Conservation (phyloP, 2,329 filamentous ascomycete species). For the Akanthomyces lecanii region DNA sequence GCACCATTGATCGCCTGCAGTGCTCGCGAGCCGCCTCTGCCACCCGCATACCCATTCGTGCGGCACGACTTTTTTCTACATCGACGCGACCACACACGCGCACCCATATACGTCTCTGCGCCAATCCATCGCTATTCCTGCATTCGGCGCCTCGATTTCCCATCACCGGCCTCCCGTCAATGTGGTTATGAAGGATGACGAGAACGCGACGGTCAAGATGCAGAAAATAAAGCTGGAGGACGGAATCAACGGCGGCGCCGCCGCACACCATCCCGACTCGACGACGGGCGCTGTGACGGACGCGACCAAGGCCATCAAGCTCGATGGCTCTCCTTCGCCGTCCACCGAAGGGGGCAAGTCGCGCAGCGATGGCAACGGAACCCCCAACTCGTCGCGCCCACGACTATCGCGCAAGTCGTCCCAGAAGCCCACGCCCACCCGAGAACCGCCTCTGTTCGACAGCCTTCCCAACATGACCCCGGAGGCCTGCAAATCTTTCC, state of each 20-base stretch:
- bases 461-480: slow-evolving; percentile 74
- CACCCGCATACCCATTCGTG: background rate
- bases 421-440: slow-evolving; percentile 59
- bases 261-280: background rate
- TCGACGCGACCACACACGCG: background rate
- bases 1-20: slow-evolving; percentile 8
- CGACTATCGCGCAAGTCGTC: slow-evolving; percentile 71
- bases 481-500: slow-evolving; percentile 72
- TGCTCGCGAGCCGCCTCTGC: background rate
- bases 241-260: slow-evolving; percentile 22
- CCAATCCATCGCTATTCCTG: background rate
- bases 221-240: slow-evolving; percentile 34
- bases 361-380: slow-evolving; percentile 44
- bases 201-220: slow-evolving; percentile 23
- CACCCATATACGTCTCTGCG: background rate
- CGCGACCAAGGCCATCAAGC: slow-evolving; percentile 7
- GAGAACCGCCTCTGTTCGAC: slow-evolving; percentile 63
- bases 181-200: slow-evolving; percentile 25
- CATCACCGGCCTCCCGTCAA: background rate
- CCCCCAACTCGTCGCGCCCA: slow-evolving; percentile 50
- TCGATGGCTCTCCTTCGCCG: slow-evolving; percentile 9
- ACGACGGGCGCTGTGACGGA: background rate
- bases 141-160: background rate
- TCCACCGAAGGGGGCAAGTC: slow-evolving; percentile 39
- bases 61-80: background rate